Base-by-base conservation (phyloP, 202 grass and related monocot species). In the Schoenoplectus triqueter region DNA sequence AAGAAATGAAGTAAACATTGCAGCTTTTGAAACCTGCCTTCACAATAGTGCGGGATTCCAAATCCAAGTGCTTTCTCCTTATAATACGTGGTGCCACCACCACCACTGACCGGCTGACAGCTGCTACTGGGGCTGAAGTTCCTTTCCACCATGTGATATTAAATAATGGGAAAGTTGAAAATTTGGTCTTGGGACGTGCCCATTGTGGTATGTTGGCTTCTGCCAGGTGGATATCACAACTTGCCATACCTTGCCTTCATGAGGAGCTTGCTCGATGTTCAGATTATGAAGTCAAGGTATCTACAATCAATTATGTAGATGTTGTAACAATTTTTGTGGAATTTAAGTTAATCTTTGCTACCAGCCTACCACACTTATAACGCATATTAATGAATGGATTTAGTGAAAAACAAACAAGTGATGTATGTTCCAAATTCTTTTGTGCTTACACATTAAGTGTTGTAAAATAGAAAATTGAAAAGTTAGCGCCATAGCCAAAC, bases 21-120 rank as follows among this genome's bases (percentile, higher is more conserved):
- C 85, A 98, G 95, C 89, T 98, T 80, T 87, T 98, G 95, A 92
- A 92, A 80, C 95, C 95, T 86, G 88, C 91, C 57, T 98, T 98
- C 9, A 76, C 90, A 63, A 85, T 98, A 73, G 85, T 95, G 8
- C 19, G 85, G 69, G 92, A 93, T 78, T 48, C 87, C 88, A 93
- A 83, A 73, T 88, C 88, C 76, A 98, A 98, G 79, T 88, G 86
- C 21, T 87, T 98, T 88, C 78, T 98, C 66, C 88, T 98, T 73
- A 86, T 95, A 65, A 98, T 98, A 68, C 89, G 95, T 21, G 95
- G 95, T n/a, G 92, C 95, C 72, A 89, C 92, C 54, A 98, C 92
- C 78, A 67, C 91, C 49, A 98, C 87, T 71, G 95, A 98, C 77
- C 87, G 91, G 7, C 55, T 98, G 61, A 98, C 92, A 71, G 95